Evolutionary conservation across 116 monocot species (phyloP), one percentile per base, ranked within the genome.

Genomic region (Thalassia testudinum): DNA sequence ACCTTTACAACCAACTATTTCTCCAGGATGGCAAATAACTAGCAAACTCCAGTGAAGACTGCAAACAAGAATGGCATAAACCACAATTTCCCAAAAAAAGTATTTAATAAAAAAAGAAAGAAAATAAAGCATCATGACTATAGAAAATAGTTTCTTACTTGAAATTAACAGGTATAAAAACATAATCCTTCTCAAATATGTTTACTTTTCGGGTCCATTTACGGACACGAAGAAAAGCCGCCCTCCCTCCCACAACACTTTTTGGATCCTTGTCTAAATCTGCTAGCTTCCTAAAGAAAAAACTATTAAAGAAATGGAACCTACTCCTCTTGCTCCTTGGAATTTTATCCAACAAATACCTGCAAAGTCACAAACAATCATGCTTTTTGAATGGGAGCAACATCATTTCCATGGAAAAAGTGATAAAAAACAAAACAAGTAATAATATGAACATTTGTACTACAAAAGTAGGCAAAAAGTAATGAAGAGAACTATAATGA

Each of bases 151-250:
- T 24, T 37, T 57, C 77, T 70, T 78, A 97, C 97, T 77, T 97
- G 81, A 77, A 97, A 52, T 97, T 97, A 52, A 97, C 97, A 27
- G 97, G 97, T 65, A 89, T 74, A 47, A 89, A 97, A 57, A 97
- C 62, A 72, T 78, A 89, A 60, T 88, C 89, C 66, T 88, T 97
- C 54, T 79, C 77, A 69, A 97, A 97, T 65, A 97, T 72, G 58
- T 97, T 77, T 23, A 97, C 59, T 77, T 89, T 97, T 16, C 97
- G 76, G 1, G 89, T 97, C 97, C 97, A 97, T 72, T 97, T 97
- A 53, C 77, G 88, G 38, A 97, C 97, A 64, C 85, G 85, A 50
- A 79, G 44, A 38, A 89, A 97, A 75, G 97, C 97, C 43, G 73
- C 85, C 45, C 82, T 81, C 18, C 89, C 97, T 72, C 73, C 74